These are phyloP conservation scores for Thelonectria rubi DNA, from an alignment of 2,329 filamentous ascomycete genomes.

Conservation along the genomic window DNA sequence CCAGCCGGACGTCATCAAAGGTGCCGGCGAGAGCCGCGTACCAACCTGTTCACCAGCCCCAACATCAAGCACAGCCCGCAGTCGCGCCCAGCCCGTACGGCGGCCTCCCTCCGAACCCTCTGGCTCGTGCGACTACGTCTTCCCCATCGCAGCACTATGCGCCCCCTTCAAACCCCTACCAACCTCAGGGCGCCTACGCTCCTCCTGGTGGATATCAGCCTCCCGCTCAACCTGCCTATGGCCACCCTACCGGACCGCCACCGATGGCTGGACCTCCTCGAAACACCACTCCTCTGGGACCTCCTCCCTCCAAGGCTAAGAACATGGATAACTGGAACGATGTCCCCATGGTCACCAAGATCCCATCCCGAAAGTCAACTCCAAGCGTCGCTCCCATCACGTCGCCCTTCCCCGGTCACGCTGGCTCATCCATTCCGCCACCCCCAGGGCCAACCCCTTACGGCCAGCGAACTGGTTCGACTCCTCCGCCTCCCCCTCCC, in stretches of 20 bases:
- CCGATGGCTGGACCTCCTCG: slow-evolving; percentile 57
- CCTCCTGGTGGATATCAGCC: slow-evolving; percentile 49
- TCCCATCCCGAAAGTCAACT: slow-evolving; percentile 73
- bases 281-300: slow-evolving; percentile 71
- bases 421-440: slow-evolving; percentile 63
- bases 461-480: slow-evolving; percentile 68
- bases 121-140: slow-evolving; percentile 30
- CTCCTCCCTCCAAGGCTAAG: slow-evolving; percentile 74
- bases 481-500: slow-evolving; percentile 83
- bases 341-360: slow-evolving; percentile 83
- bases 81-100: slow-evolving; percentile 50
- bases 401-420: slow-evolving; percentile 79
- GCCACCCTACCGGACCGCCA: slow-evolving; percentile 45
- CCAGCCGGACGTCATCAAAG: slow-evolving; percentile 51
- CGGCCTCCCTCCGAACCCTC: slow-evolving; percentile 50
- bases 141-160: slow-evolving; percentile 48
- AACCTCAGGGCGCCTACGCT: slow-evolving; percentile 41
- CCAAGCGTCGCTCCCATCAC: slow-evolving; percentile 74
- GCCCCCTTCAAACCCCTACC: slow-evolving; percentile 50
- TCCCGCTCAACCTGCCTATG: slow-evolving; percentile 53
- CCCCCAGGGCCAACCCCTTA: slow-evolving; percentile 62
- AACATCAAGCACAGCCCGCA: slow-evolving; percentile 43
- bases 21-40: slow-evolving; percentile 55
- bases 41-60: slow-evolving; percentile 50
- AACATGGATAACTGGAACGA: slow-evolving; percentile 93